Conservation (phyloP, 768 basidiomycete species). For the Mycena maculata region DNA sequence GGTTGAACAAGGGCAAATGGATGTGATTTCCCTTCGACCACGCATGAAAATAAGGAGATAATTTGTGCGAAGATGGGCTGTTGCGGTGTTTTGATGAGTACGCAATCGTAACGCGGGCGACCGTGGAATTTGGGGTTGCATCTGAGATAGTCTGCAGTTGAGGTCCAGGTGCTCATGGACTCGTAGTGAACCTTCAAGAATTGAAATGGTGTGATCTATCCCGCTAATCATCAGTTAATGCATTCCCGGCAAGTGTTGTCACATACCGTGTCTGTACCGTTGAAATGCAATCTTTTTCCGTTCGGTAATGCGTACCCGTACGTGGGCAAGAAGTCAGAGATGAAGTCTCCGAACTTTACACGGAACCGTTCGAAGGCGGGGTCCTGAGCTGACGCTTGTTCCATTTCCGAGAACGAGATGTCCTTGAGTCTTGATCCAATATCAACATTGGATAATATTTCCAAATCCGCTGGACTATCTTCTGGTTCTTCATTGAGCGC, state of each 20-base stretch:
- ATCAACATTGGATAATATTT: slow-evolving; percentile 4
- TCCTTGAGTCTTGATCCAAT: background rate
- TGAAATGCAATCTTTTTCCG: background rate
- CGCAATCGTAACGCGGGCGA: slow-evolving; percentile 31
- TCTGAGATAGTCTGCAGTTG: slow-evolving; percentile 41
- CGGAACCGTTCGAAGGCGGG: background rate
- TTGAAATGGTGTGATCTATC: background rate
- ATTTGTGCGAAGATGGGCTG: background rate
- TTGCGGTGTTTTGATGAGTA: background rate
- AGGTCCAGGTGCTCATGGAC: slow-evolving; percentile 38
- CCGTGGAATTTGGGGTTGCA: slow-evolving; percentile 46
- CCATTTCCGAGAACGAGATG: background rate
- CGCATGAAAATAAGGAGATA: background rate
- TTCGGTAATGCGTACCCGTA: background rate
- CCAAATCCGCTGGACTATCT: background rate
- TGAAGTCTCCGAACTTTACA: slow-evolving; percentile 7
- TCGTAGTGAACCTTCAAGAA: background rate
- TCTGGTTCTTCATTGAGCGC: background rate
- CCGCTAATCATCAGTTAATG: background rate
- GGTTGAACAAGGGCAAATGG: background rate
- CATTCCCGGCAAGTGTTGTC: background rate
- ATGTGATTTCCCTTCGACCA: background rate
- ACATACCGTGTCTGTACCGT: background rate
- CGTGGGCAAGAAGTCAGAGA: background rate
- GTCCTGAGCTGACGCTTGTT: too few relatives aligned